Evolutionary conservation across 2,329 filamentous ascomycete species (phyloP), one percentile per base, ranked within the genome.

Genomic region (Neofusicoccum cordaticola): DNA sequence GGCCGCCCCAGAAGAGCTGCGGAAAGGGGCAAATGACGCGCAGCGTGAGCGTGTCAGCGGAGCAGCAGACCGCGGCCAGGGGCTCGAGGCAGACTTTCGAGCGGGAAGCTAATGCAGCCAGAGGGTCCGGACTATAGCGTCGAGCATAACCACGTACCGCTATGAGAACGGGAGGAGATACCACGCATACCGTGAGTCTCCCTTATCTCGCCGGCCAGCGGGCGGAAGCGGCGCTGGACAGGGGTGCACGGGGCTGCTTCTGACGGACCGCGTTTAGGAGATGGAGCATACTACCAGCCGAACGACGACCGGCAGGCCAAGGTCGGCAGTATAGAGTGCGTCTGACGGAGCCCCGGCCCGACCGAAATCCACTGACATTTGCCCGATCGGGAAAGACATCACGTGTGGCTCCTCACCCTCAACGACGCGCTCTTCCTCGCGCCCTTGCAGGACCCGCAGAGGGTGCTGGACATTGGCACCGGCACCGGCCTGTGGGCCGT

Each of bases 121-220:
- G 62, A 77, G 74, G 57, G 74, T 71, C 13, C 71, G 71, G 62
- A 78, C 77, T 13, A 68, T 80, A 62, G 78, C 77, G 9, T 76
- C 77, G 17, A 75, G 71, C 22, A 72, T 77, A 13, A 79, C 75
- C 1, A 71, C 71, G 57, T 79, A 79, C 69, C 74, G 77, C 65
- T 74, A 75, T 65, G 74, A 77, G 63, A 76, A 76, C 63, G 74
- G 75, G 8, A 66, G 75, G 13, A 66, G 74, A 19, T 77, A 77
- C 61, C 74, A 77, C 62, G 71, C 73, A 5, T 77, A 71, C 66
- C 69, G 73, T 69, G 67, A 66, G 71, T 67, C 41, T 27, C n/a
- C 39, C 9, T 39, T 7, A 12, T 39, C 22, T 45, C 50, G 12
- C 15, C 11, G n/a, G 4, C 7, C 11, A 2, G 8, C 48, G 48